A percentile compares a stretch with the other conserved stretches of the same genome.
phyloP scores from a whole-genome alignment of 192 early-diverging fungal species.

The Irineochytrium annulatum region DNA sequence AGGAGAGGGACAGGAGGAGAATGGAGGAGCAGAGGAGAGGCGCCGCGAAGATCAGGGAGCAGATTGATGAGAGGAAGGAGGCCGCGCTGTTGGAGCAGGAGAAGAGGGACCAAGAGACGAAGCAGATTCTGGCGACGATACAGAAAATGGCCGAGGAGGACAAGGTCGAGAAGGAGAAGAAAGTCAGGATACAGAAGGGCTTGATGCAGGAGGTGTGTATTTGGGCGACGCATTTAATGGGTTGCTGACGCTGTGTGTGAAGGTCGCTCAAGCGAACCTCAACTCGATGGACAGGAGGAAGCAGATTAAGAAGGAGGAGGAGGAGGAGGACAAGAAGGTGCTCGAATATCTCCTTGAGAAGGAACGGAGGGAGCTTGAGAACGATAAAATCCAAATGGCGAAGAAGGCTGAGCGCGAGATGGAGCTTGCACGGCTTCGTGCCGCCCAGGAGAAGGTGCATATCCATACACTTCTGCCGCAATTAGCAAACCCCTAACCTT shows the following conservation, averaged over 20 bases:
- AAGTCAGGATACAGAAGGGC: constrained; percentile 36
- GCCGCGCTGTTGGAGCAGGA: constrained; percentile 51
- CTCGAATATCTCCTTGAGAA: constrained; percentile 56
- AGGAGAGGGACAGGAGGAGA: constrained; percentile 42
- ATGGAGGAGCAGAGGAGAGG: constrained; percentile 49
- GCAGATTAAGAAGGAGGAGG: constrained; percentile 39
- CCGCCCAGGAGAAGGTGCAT: constrained; percentile 50
- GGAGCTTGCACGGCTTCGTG: constrained; percentile 48
- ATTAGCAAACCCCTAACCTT: not conserved
- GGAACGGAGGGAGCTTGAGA: constrained; percentile 52
- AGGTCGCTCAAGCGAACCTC: constrained; percentile 51
- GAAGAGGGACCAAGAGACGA: constrained; percentile 55
- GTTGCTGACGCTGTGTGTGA: not conserved
- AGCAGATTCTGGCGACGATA: constrained; percentile 48
- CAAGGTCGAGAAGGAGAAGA: constrained; percentile 41
- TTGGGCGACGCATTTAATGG: constrained; percentile 1
- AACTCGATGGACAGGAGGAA: constrained; percentile 44
- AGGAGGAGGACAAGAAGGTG: constrained; percentile 54
- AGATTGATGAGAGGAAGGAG: constrained; percentile 55
- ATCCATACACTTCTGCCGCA: not conserved
- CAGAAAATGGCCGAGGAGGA: constrained; percentile 44
- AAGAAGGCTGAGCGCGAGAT: constrained; percentile 55
- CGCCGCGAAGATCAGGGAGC: constrained; percentile 49
- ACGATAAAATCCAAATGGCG: constrained; percentile 33
- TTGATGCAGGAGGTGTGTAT: constrained; percentile 42